Conservation (phyloP, 352 stramenopile genomes). For the Phytophthora hibernalis region DNA sequence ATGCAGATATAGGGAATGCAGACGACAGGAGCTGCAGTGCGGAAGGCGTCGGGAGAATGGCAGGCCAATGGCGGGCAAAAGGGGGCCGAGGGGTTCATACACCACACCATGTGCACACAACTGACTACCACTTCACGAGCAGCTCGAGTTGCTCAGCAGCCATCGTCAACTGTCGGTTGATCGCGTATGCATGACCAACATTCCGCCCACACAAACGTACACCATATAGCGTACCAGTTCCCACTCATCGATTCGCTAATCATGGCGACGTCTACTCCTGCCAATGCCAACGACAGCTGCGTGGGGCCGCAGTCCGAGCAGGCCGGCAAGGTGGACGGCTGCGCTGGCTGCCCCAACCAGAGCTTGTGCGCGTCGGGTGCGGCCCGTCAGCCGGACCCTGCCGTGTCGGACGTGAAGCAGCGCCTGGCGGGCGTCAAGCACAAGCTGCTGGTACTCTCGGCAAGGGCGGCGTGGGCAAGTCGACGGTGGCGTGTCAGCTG, state of each 20-base stretch:
- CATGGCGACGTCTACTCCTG: constrained; percentile 55
- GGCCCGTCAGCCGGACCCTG: constrained; percentile 85
- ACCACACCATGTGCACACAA: not conserved
- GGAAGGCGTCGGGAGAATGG: not conserved
- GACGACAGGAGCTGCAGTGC: constrained; percentile 1
- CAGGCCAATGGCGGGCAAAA: constrained; percentile 1
- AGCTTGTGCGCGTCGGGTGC: constrained; percentile 94
- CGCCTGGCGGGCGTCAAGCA: constrained; percentile 91
- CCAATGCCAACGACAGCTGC: constrained; percentile 91
- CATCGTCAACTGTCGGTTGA: not conserved
- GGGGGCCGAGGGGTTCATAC: not conserved
- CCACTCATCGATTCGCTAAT: constrained; percentile 24
- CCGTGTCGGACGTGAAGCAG: constrained; percentile 90
- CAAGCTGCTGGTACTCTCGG: constrained; percentile 99
- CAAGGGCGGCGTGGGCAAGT: constrained; percentile 99
- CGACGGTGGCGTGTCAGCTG: constrained; percentile 98
- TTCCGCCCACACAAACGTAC: constrained; percentile 2
- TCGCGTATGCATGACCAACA: constrained; percentile 25
- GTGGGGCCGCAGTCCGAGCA: constrained; percentile 94
- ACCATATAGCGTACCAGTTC: not conserved
- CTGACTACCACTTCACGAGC: too few species aligned
- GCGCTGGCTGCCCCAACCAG: constrained; percentile 98
- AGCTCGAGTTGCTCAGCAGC: too few species aligned
- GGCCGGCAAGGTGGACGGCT: constrained; percentile 95
- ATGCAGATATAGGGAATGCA: constrained; percentile 3